Evolutionary conservation across 2,329 filamentous ascomycete genomes (phyloP).

Genomic region (Beauveria pseudobassiana): DNA sequence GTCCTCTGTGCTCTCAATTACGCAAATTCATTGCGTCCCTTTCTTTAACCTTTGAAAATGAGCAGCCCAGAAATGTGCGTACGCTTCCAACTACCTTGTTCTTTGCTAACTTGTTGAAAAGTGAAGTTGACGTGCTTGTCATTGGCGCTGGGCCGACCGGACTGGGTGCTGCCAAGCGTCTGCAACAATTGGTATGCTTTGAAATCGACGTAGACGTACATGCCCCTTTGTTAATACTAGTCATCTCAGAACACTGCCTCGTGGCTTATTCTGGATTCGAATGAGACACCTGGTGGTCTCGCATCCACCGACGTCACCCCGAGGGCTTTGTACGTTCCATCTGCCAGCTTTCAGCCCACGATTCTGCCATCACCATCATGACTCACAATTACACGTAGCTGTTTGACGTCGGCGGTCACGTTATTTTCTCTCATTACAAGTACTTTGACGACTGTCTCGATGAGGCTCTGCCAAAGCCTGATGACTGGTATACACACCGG

Average conservation of each 20-base stretch:
- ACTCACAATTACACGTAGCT: slow-evolving; percentile 48
- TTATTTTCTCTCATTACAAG: slow-evolving; percentile 97
- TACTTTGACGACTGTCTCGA: slow-evolving; percentile 91
- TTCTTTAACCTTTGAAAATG: too few relatives aligned
- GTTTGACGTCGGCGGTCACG: slow-evolving; percentile 89
- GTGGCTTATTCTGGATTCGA: slow-evolving; percentile 85
- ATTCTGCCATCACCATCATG: not conserved
- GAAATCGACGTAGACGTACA: too few relatives aligned
- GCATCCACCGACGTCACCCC: slow-evolving; percentile 82
- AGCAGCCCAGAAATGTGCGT: too few relatives aligned
- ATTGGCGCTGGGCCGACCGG: too few relatives aligned
- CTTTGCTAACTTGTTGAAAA: too few relatives aligned
- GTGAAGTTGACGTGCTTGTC: too few relatives aligned
- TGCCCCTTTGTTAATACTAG: too few relatives aligned
- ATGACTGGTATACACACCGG: slow-evolving; percentile 86
- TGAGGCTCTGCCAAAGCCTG: not conserved
- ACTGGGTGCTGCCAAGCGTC: too few relatives aligned
- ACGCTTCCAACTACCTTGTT: too few relatives aligned
- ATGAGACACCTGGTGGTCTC: slow-evolving; percentile 78
- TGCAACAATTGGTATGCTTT: too few relatives aligned
- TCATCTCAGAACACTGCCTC: slow-evolving; percentile 32
- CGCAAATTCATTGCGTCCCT: too few relatives aligned
- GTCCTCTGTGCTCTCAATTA: too few relatives aligned
- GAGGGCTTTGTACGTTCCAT: slow-evolving; percentile 79
- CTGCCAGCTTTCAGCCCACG: not conserved